Percentiles rank a stretch among this genome's conserved stretches.
phyloP scores from a whole-genome alignment of 2,329 filamentous ascomycete species.

The Metarhizium brunneum region DNA sequence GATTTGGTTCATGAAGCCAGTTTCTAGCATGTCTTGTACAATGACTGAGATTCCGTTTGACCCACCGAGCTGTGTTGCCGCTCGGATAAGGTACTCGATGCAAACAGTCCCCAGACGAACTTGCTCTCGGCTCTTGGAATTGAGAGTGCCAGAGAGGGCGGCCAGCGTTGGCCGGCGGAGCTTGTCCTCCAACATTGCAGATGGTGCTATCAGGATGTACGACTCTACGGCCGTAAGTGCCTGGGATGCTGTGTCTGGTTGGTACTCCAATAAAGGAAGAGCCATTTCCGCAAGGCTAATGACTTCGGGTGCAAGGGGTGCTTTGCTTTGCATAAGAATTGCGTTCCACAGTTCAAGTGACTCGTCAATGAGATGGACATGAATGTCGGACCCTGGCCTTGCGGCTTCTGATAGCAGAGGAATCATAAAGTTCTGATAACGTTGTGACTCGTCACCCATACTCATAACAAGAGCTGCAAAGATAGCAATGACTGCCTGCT shows the following conservation, averaged over 20 bases:
- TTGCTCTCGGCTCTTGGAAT: slow-evolving; percentile 46
- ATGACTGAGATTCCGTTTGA: slow-evolving; percentile 52
- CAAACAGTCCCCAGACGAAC: slow-evolving; percentile 49
- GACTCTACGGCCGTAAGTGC: slow-evolving; percentile 58
- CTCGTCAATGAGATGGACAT: slow-evolving; percentile 83
- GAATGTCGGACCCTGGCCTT: slow-evolving; percentile 62
- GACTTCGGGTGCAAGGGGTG: slow-evolving; percentile 53
- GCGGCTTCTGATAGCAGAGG: slow-evolving; percentile 76
- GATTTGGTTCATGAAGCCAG: slow-evolving; percentile 53
- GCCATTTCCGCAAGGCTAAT: slow-evolving; percentile 52
- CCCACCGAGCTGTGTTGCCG: slow-evolving; percentile 53
- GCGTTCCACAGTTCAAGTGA: slow-evolving; percentile 82
- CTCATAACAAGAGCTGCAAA: slow-evolving; percentile 78
- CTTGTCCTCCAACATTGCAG: slow-evolving; percentile 51
- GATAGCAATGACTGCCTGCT: slow-evolving; percentile 83
- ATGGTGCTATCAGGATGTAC: slow-evolving; percentile 62
- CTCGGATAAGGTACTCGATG: slow-evolving; percentile 56
- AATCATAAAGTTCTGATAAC: slow-evolving; percentile 71
- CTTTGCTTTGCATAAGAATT: slow-evolving; percentile 56
- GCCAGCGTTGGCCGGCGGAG: slow-evolving; percentile 40
- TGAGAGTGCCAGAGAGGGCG: slow-evolving; percentile 40
- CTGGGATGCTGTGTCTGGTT: slow-evolving; percentile 51
- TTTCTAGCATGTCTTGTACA: slow-evolving; percentile 54
- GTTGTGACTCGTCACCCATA: slow-evolving; percentile 67
- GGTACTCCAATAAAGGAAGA: slow-evolving; percentile 58